Evolutionary conservation across 805 yeast genomes (phyloP).

Genomic region (Ogataea ramenticola): DNA sequence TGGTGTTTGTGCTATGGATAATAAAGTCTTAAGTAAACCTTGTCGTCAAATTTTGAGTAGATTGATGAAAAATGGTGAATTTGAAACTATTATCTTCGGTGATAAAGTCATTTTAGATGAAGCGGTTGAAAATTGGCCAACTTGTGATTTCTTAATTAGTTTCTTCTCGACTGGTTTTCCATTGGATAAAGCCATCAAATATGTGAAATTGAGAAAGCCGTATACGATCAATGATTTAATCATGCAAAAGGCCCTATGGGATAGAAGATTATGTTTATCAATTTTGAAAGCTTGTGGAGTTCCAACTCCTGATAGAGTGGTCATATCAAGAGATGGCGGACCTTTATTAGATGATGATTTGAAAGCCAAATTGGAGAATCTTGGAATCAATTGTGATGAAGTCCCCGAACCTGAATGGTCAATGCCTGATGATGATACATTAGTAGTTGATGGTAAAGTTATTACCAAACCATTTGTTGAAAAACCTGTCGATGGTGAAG

Average conservation of each 20-base stretch:
- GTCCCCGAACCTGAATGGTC: constrained; percentile 71
- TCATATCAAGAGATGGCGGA: constrained; percentile 95
- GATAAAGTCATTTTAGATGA: constrained; percentile 96
- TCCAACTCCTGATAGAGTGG: constrained; percentile 82
- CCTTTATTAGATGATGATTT: constrained; percentile 74
- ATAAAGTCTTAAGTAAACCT: constrained; percentile 92
- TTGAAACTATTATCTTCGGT: constrained; percentile 94
- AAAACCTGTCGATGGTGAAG: constrained; percentile 98
- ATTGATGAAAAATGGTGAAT: constrained; percentile 87
- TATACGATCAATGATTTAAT: constrained; percentile 80
- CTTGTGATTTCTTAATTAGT: constrained; percentile 90
- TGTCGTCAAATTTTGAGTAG: constrained; percentile 86
- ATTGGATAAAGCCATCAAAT: constrained; percentile 86
- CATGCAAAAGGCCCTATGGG: constrained; percentile 96
- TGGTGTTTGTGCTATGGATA: constrained; percentile 99
- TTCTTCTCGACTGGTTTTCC: constrained; percentile 98
- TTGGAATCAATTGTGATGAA: constrained; percentile 48
- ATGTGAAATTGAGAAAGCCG: constrained; percentile 85
- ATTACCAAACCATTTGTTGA: constrained; percentile 92
- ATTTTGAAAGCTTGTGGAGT: constrained; percentile 77
- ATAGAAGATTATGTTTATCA: constrained; percentile 78
- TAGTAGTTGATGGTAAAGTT: constrained; percentile 62
- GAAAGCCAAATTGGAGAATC: constrained; percentile 45
- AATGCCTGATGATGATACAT: constrained; percentile 84
- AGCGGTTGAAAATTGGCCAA: constrained; percentile 94